Evolutionary conservation across 441 rosid genomes (phyloP), one percentile per base, ranked within the genome.

Genomic region (Arabidopsis hybrid): DNA sequence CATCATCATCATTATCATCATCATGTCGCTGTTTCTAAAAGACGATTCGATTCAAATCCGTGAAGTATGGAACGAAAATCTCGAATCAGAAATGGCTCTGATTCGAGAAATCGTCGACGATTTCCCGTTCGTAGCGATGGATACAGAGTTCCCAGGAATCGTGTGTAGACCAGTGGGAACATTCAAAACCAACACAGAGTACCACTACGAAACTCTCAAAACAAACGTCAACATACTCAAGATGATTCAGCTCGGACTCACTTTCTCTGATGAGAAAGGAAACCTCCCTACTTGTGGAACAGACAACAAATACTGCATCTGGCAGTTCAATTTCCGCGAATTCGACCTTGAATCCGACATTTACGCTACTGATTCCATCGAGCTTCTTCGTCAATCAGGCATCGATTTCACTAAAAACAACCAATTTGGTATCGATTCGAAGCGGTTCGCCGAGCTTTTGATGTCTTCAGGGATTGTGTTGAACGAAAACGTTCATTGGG

Each of bases 291-390:
- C 81, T 6, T 85, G 87, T 57, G 97, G 95, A 43, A 64, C 89
- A 0, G 51, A 61, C 7, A 88, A 86, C 40, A 85, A 76, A 46
- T 79, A 52, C 52, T 91, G 87, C 71, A 75, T 87, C 13, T 89
- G 95, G 95, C 97, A 91, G 61, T 88, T 91, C 80, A 89, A 89
- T 73, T 89, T 91, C 77, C 76, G 88, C 0, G 95, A 89, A 47
- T 91, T 89, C 67, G 74, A 85, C 35, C 75, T 70, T 11, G 80
- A 78, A 1, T 83, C 85, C 66, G 97, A 87, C 67, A 82, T 85
- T 40, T 85, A 60, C 42, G 89, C 92, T 1, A 65, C 71, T 3
- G 95, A 88, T 58, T 89, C 97, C 0, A 86, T 91, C 61, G 83
- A 88, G 13, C 82, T 91, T 56, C 75, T 91, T 60, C 75, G 71